Evolutionary conservation across 116 monocot species (phyloP), one percentile per base, ranked within the genome.

Genomic region (Thalassia testudinum): DNA sequence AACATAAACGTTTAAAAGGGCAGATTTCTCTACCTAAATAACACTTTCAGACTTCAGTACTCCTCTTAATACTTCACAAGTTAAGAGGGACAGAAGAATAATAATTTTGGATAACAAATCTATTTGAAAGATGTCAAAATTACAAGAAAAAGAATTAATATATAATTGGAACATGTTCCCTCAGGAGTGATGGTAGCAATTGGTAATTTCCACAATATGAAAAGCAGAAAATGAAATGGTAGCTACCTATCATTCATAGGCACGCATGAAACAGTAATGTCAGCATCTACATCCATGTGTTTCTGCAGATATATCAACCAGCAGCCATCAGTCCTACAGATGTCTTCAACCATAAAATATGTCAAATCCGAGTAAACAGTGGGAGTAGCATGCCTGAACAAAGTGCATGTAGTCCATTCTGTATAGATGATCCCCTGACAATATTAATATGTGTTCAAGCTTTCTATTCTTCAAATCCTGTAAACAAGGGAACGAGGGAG

Each of bases 381-480:
- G 19, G 11, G 27, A 45, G 19, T 16, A 45, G 19, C 45, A 45
- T 45, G 45, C 84, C 84, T 84, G 84, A 23, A 85, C 50, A 47
- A 85, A 85, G 43, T 85, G 73, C 85, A 85, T 79, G 44, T 85
- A 85, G 49, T 85, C 70, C 85, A 85, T 85, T 42, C 85, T 62
- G 27, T 85, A 85, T 0, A 85, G 73, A 67, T 85, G 85, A 55
- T 85, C 79, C 5, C 85, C 85, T 30, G 85, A 79, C 34, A 85
- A 58, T 52, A 85, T 79, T 47, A 85, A 42, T 57, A 79, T 76
- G 43, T 85, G 75, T 43, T 79, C 76, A 50, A 79, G 72, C 37
- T 78, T 42, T 58, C 65, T 75, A 20, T 70, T 53, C 42, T 66
- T 76, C 2, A 67, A 62, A 71, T 85, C 79, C 84, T 84, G 60